Evolutionary conservation across 78 protist genomes (phyloP).

Genomic region (Cavenderia fasciculata): DNA sequence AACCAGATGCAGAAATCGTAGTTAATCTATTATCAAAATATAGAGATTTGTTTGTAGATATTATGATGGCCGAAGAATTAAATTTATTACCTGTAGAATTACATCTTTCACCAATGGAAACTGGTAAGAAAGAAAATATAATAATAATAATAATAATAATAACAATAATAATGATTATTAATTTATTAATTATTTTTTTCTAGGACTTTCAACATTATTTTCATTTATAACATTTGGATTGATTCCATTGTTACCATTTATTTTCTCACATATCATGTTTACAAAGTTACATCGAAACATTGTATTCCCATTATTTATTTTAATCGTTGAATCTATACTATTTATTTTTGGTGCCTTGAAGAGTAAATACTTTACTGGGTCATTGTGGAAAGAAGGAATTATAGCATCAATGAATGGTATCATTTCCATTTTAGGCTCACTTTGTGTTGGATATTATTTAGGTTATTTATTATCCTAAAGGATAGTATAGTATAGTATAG

Average conservation of each 20-base stretch:
- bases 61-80: slow-evolving; percentile 76
- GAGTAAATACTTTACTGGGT: slow-evolving; percentile 52
- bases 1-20: slow-evolving; percentile 47
- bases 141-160: no score
- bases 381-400: slow-evolving; percentile 51
- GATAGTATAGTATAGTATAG: no score
- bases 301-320: not conserved
- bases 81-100: slow-evolving; percentile 56
- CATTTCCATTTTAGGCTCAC: not conserved
- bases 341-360: slow-evolving; percentile 40
- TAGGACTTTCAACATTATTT: slow-evolving; percentile 15
- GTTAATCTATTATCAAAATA: slow-evolving; percentile 50
- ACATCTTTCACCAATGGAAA: slow-evolving; percentile 34
- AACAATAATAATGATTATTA: no score
- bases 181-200: no score
- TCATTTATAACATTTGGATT: slow-evolving; percentile 39
- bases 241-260: slow-evolving; percentile 32
- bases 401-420: slow-evolving; percentile 34
- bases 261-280: not conserved
- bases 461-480: no score
- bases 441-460: not conserved
- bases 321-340: not conserved
- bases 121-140: no score
- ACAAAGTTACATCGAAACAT: not conserved
- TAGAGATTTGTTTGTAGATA: slow-evolving; percentile 56